These are phyloP conservation scores for Phylloporus sp. DNA, from an alignment of 768 basidiomycete species.

Conservation along the genomic window DNA sequence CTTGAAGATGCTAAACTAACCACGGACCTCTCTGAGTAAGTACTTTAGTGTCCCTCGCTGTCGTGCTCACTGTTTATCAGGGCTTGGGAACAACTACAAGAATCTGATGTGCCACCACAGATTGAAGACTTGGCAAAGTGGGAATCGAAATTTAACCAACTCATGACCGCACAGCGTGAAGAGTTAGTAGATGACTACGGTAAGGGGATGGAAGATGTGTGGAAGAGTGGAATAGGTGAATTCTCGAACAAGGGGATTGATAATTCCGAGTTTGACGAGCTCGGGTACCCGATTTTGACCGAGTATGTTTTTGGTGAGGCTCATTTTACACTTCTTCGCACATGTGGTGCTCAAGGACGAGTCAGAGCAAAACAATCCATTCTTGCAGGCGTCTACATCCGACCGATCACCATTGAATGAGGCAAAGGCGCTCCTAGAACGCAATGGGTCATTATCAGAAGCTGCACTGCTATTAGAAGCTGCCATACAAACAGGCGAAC, in stretches of 20 bases:
- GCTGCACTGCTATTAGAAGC: constrained; percentile 86
- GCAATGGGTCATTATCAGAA: constrained; percentile 84
- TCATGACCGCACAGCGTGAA: constrained; percentile 67
- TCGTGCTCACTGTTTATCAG: constrained; percentile 33
- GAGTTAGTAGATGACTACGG: constrained; percentile 64
- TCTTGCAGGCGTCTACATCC: constrained; percentile 48
- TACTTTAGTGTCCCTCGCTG: constrained; percentile 1
- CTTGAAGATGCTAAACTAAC: constrained; percentile 28
- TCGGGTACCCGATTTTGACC: constrained; percentile 72
- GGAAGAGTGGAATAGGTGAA: constrained; percentile 54
- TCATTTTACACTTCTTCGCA: background rate
- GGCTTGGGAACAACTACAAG: constrained; percentile 58
- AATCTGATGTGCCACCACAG: constrained; percentile 54
- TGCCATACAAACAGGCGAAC: constrained; percentile 77
- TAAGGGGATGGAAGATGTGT: constrained; percentile 57
- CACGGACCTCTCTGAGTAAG: constrained; percentile 54
- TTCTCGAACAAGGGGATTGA: constrained; percentile 31
- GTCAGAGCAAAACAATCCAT: constrained; percentile 70
- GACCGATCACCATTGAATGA: constrained; percentile 53
- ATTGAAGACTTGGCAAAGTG: constrained; percentile 69
- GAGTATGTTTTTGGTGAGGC: constrained; percentile 75
- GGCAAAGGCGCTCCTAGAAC: constrained; percentile 72
- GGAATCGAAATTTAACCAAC: constrained; percentile 80
- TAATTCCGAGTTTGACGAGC: constrained; percentile 53
- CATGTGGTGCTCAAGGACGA: constrained; percentile 1